Percentiles rank a stretch among this genome's conserved stretches.
phyloP scores from a whole-genome alignment of 495 filamentous ascomycete species.

The Trichoderma erinaceum region DNA sequence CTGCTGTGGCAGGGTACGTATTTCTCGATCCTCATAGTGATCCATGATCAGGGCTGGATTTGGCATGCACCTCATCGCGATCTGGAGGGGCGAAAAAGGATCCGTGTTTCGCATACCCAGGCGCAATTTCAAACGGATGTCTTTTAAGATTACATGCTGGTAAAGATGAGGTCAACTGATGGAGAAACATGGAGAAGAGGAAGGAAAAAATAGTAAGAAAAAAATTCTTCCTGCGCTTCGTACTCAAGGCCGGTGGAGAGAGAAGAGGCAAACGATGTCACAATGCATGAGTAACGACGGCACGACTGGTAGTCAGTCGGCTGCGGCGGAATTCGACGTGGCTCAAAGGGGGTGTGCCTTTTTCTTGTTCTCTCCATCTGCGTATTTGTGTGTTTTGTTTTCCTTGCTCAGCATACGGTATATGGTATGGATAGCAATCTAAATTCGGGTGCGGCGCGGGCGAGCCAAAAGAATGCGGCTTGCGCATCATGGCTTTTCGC shows the following conservation, averaged over 20 bases:
- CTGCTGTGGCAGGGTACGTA: background rate
- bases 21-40: constrained; percentile 14
- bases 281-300: constrained; percentile 1
- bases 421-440: background rate
- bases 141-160: background rate
- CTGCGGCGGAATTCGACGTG: constrained; percentile 4
- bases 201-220: background rate
- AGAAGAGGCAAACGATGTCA: constrained; percentile 10
- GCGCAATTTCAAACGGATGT: background rate
- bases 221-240: background rate
- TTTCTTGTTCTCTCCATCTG: background rate
- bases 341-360: background rate
- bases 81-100: constrained; percentile 7
- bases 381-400: background rate
- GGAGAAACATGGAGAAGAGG: background rate
- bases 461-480: background rate
- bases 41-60: constrained; percentile 10
- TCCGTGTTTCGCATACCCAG: background rate
- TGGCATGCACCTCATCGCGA: constrained; percentile 8
- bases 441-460: background rate
- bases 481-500: background rate
- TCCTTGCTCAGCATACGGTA: background rate
- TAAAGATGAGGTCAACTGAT: background rate
- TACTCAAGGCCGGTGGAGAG: background rate
- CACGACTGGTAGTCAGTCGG: background rate